Base-by-base conservation (phyloP, 202 grass and related monocot species). In the Panicum virgatum region DNA sequence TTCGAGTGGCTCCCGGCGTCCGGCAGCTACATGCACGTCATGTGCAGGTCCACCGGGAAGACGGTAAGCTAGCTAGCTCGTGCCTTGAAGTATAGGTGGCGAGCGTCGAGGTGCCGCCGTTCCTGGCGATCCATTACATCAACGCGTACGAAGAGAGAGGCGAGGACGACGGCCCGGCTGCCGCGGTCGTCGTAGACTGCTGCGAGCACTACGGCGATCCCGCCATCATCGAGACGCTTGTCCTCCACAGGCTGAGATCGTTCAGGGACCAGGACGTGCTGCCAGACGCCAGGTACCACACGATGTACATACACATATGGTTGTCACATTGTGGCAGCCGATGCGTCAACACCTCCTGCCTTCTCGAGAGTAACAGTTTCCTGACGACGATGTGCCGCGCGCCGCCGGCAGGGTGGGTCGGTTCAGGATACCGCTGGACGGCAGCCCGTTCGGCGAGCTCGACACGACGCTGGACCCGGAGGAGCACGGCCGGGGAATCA, bases 21-120 rank as follows among this genome's bases (percentile, higher is more conserved):
- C 53, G 92, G 95, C 1, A 93, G 90, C 78, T 98, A 94, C 85
- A 86, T 95, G 92, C 95, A 98, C 83, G 86, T 95, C 63, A 93
- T 98, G 95, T 98, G 92, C 88, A 98, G 89, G 80, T 74, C 90
- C 78, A 95, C 84, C 73, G 92, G 95, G 69, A 95, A 98, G 56
- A 88, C 94, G 42, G 92, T 66, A 52, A 51, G n/a, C n/a, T n/a
- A n/a, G n/a, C n/a, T 47, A 34, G 32, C 32, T 34, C 32, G 32
- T 34, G 32, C 32, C 32, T 34, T 34, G 32, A 34, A 34, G 30
- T 30, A 30, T 5, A 57, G 53, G 96, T 96, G 85, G 89, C 96
- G 12, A 96, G 93, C 79, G 96, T 96, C 9, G 91, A 99, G 87
- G 96, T 99, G 59, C 93, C 96, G 23, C 96, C 96, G 15, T 99